Base-by-base conservation (phyloP, 208 protist genomes). In the Leishmania tarentolae region DNA sequence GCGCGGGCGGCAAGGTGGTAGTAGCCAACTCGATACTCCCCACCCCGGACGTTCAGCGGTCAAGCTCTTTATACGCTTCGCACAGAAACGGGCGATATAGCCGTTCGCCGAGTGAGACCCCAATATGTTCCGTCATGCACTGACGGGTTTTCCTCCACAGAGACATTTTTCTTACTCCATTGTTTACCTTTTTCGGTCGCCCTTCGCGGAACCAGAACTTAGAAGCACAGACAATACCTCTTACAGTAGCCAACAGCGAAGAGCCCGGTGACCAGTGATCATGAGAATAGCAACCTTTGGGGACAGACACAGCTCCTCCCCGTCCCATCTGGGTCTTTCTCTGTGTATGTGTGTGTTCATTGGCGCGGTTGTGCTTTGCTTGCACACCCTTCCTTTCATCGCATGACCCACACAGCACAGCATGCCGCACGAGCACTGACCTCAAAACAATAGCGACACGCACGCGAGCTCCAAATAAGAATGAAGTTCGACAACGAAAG, bases 391-490 rank as follows among this genome's bases (percentile, higher is more conserved):
- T 70, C 65, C 13, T 28, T 70, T 70, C 42, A 70, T 70, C 46
- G 46, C 9, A 63, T 15, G 31, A 46, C 65, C 65, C 5, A 70
- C 65, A 44, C 65, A 70, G 65, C 65, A 70, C 21, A 44, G 19
- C 24, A 42, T 70, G 65, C 5, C 6, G 37, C 65, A 19, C 21
- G 37, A 76, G 13, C 66, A 56, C n/a, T 35, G n/a, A 75, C 44
- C 66, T 40, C 24, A 56, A 83, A 81, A 81, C 57, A 13, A 57
- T 47, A 72, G 65, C 42, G 50, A 80, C 79, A 35, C 37, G 50
- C 65, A 46, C 65, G 9, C 24, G 9, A 24, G 19, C 15, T 17
- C 37, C 31, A 40, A 44, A 40, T 70, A 28, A 46, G 2, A 46
- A 42, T n/a, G 40, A 46, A n/a, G 31, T 24, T 11, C 31, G 31